A percentile compares a stretch with the other conserved stretches of the same genome.
Conservation (phyloP, 228 moss, liverwort and hornwort genomes). For the Sphagnum fallax region DNA sequence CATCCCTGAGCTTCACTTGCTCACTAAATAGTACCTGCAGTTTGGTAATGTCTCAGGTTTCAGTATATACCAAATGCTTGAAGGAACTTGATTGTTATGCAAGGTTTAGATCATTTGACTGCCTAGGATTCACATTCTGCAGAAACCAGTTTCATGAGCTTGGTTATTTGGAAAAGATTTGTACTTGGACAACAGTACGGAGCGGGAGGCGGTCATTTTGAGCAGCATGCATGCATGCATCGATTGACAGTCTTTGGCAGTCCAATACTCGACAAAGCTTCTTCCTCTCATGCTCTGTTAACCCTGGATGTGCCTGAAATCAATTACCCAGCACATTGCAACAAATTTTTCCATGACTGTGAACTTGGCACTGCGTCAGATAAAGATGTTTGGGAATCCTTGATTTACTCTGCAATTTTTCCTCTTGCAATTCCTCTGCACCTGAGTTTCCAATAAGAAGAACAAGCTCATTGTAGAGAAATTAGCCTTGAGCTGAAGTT, state of each 20-base stretch:
- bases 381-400: not conserved
- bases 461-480: too few species aligned
- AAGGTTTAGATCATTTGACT: too few species aligned
- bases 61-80: too few species aligned
- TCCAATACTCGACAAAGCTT: constrained; percentile 65
- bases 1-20: constrained; percentile 69
- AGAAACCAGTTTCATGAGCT: too few species aligned
- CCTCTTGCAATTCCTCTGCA: not conserved
- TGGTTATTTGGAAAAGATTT: not conserved
- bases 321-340: not conserved
- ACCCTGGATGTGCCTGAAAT: constrained; percentile 57
- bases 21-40: constrained; percentile 56
- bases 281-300: constrained; percentile 73
- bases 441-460: too few species aligned
- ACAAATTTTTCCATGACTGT: not conserved
- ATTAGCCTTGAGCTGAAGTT: not conserved
- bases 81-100: too few species aligned
- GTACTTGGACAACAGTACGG: constrained; percentile 71
- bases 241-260: constrained; percentile 73
- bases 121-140: too few species aligned
- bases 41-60: not conserved
- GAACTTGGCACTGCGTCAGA: not conserved
- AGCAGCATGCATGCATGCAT: constrained; percentile 80
- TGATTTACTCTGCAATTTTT: not conserved
- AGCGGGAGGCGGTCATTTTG: constrained; percentile 89